These are phyloP conservation scores for Aspergillus ruber DNA, from an alignment of 2,329 filamentous ascomycete genomes.

Conservation along the genomic window DNA sequence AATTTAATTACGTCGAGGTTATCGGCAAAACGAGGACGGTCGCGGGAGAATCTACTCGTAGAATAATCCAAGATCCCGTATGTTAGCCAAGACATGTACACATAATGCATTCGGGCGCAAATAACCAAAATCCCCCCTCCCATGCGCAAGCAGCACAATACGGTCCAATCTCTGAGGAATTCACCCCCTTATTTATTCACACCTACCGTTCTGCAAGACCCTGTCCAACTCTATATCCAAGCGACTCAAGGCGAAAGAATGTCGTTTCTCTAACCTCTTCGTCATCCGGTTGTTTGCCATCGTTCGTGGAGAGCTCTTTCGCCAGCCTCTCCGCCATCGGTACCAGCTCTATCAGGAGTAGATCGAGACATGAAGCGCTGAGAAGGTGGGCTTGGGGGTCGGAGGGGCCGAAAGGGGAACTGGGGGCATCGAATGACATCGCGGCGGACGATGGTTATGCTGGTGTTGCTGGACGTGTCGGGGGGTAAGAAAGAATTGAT, in stretches of 20 bases:
- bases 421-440: conserved; percentile 69
- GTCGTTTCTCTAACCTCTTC: conserved; percentile 80
- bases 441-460: conserved; percentile 7
- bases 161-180: too few species aligned
- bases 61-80: too few species aligned
- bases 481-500: neutral
- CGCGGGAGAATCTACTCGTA: conserved; percentile 39
- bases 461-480: neutral
- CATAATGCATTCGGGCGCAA: too few species aligned
- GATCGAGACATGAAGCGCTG: conserved; percentile 79
- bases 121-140: neutral
- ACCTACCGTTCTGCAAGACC: conserved; percentile 78
- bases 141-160: neutral
- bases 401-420: conserved; percentile 58
- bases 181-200: neutral
- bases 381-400: conserved; percentile 73
- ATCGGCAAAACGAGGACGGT: conserved; percentile 81
- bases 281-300: conserved; percentile 29
- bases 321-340: conserved; percentile 86
- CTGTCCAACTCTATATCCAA: conserved; percentile 88
- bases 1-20: conserved; percentile 97
- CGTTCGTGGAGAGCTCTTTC: conserved; percentile 50
- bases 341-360: conserved; percentile 93
- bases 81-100: neutral
- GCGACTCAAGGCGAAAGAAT: conserved; percentile 71